Percentiles rank a stretch among this genome's conserved stretches.
Conservation (phyloP, 2,329 filamentous ascomycete species). For the Curvularia verruculosa region DNA sequence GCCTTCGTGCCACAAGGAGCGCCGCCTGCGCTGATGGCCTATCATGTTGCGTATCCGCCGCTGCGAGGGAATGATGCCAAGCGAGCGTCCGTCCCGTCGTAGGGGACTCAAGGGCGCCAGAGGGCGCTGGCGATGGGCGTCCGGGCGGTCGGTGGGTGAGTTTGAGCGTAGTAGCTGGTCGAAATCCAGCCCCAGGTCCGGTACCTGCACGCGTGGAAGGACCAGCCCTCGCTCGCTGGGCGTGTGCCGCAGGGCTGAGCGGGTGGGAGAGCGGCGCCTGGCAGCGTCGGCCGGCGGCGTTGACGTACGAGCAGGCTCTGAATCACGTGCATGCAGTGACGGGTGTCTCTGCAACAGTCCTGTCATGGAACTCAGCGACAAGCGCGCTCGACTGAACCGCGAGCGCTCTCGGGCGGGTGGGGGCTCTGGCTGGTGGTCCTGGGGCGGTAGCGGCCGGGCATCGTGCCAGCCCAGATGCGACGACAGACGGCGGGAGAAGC, state of each 20-base stretch:
- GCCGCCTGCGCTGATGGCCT: conserved; percentile 56
- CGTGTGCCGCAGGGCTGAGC: conserved; percentile 29
- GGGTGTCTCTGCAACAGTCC: conserved; percentile 40
- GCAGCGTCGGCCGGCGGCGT: conserved; percentile 20
- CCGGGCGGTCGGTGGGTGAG: conserved; percentile 25
- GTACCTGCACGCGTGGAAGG: conserved; percentile 42
- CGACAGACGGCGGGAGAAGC: conserved; percentile 38
- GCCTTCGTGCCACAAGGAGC: conserved; percentile 52
- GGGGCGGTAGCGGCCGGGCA: conserved; percentile 38
- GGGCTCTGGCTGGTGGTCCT: conserved; percentile 8
- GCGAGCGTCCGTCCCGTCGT: conserved; percentile 41
- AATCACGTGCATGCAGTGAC: conserved; percentile 26
- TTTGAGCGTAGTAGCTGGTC: conserved; percentile 38
- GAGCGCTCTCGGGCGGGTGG: conserved; percentile 36
- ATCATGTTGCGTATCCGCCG: conserved; percentile 51
- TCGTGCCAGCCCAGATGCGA: conserved; percentile 37
- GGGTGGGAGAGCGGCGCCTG: conserved; percentile 24
- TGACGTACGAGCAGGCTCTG: conserved; percentile 20
- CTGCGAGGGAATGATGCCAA: conserved; percentile 47
- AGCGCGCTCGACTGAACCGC: conserved; percentile 45
- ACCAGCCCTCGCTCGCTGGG: conserved; percentile 41
- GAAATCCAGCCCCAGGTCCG: conserved; percentile 49
- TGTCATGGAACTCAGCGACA: conserved; percentile 45
- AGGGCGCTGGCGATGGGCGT: conserved; percentile 27
- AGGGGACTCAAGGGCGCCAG: conserved; percentile 26